Evolutionary conservation across 2,329 filamentous ascomycete genomes (phyloP), one percentile per base, ranked within the genome.

Genomic region (Aspergillus sojae): DNA sequence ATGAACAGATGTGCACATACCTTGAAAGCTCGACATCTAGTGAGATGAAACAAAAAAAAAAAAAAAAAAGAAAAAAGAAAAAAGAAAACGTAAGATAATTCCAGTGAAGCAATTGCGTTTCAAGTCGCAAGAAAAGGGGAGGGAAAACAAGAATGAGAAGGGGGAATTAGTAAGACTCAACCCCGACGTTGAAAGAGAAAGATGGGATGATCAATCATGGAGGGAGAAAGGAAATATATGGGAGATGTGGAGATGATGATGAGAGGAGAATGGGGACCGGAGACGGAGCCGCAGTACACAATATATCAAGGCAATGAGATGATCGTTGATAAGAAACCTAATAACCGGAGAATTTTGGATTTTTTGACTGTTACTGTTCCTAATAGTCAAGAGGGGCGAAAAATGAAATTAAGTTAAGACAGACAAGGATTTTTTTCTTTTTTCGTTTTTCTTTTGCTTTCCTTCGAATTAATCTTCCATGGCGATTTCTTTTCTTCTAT

Each of bases 1-100:
- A 39, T 14, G 32, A 36, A 39, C n/a, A 55, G 21, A 30, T 43
- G 39, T 41, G 34, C 43, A 58, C 68, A 50, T 68, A 70, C 68
- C 67, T 67, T 67, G 63, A 50, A 57, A 48, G 62, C 61, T 64
- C 67, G 64, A 70, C 68, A 70, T 70, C 65, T 65, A 67, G 64
- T 56, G 54, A 32, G 54, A 58, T 36, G 30, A 32, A 55, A 26
- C 52, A 55, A 39, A 54, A 14, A 19, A 14, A 26, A 36, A 14
- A 16, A n/a, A n/a, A n/a, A 36, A 39, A 55, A 21, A 21, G 21
- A 21, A 21, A 21, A 21, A 21, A 21, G 21, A 39, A 16, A 19
- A 7, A 39, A 6, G 34, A 36, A 54, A 39, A 55, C 5, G 52
- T 19, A 39, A 55, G 52, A 21, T 34, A 39, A 36, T 55, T 10